Base-by-base conservation (phyloP, 768 basidiomycete species). In the Collybia nuda region DNA sequence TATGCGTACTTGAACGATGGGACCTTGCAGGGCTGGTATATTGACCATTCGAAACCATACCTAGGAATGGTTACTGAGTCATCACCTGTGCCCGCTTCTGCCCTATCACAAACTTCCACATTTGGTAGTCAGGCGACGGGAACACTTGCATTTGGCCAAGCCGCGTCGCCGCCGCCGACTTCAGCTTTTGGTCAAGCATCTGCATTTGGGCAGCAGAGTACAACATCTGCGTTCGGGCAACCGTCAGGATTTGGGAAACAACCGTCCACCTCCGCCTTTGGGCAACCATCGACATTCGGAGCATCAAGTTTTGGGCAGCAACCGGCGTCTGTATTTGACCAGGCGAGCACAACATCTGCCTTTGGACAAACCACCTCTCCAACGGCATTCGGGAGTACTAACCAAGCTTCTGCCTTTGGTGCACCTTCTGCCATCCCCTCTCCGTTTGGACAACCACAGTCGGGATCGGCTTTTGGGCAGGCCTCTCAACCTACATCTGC, bases 1-100 rank as follows among this genome's bases (percentile, higher is more conserved):
- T 90, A 83, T 62, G 84, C 81, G 2, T 91, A 88, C 64, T 75
- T 88, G 9, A 89, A 84, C 47, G 90, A 93, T 59, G 90, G 90
- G 17, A 88, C 88, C 0, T 48, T 93, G 19, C 78, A 83, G 42
- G 90, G 75, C 3, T 93, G 90, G 88, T 73, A 83, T 62, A 60
- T 87, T 18, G 78, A 88, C 32, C 81, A 86, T 60, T 69, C 73
- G 6, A 77, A 76, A 37, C 69, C 77, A 6, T 91, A 90, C 59
- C 68, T 74, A 37, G 81, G 81, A 23, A 81, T 90, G 76, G 61
- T 75, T 5, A 9, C 14, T 40, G 58, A 65, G 7, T 32, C 62
- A 12, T 55, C 51, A n/a, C 47, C 56, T 9, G 39, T 52, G 2
- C 50, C 63, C 28, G 32, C 52, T 2, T 50, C 51, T 2, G 36